These are phyloP conservation scores for Xylaria palmicola DNA, from an alignment of 495 filamentous ascomycete species.

Conservation along the genomic window DNA sequence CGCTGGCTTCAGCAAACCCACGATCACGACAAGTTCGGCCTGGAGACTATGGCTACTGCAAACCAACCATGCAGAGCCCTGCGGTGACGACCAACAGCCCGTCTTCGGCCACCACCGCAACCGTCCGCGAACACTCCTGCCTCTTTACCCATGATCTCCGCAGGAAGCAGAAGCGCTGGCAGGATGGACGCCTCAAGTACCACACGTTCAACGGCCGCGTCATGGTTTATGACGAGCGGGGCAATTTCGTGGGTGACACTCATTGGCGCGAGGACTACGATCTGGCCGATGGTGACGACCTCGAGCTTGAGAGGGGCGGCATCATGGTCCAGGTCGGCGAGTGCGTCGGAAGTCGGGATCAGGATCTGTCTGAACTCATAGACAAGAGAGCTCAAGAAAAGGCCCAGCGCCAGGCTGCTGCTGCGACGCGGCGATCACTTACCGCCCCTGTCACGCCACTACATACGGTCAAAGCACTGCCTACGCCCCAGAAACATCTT, in stretches of 20 bases:
- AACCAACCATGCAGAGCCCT: conserved; percentile 23
- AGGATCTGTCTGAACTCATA: conserved; percentile 71
- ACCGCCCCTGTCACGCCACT: conserved; percentile 2
- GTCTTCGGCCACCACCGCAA: conserved; percentile 61
- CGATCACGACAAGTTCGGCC: not conserved
- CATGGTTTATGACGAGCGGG: conserved; percentile 83
- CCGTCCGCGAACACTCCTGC: conserved; percentile 76
- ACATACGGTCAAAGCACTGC: conserved; percentile 20
- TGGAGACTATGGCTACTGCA: conserved; percentile 19
- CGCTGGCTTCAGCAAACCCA: not conserved
- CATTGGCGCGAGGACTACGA: conserved; percentile 71
- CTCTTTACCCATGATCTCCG: conserved; percentile 83
- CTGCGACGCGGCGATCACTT: conserved; percentile 28
- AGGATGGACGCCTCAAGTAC: conserved; percentile 83
- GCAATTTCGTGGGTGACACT: conserved; percentile 80
- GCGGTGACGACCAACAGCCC: conserved; percentile 25
- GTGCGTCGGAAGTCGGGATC: conserved; percentile 64
- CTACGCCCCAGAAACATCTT: conserved; percentile 42
- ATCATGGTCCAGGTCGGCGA: conserved; percentile 79
- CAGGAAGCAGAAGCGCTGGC: conserved; percentile 87
- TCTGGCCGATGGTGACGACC: conserved; percentile 74
- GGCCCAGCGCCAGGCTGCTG: conserved; percentile 41
- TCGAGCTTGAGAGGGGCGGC: conserved; percentile 71
- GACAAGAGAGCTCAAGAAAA: conserved; percentile 60
- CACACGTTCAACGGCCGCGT: conserved; percentile 89